phyloP scores from a whole-genome alignment of 2,329 filamentous ascomycete species.

The Fusarium humuli region DNA sequence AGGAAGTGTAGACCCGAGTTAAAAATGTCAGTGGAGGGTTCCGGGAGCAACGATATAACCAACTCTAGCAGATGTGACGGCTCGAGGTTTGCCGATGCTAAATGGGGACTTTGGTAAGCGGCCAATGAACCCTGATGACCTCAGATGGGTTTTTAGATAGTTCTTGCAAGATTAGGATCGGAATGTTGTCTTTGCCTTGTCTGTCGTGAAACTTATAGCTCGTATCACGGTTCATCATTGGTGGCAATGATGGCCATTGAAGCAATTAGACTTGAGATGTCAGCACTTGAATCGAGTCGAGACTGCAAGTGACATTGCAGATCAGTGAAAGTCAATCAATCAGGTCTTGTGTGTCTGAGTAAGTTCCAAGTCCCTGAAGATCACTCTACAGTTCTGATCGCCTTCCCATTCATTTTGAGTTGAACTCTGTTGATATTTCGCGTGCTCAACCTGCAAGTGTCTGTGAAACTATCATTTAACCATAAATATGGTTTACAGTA shows the following conservation, averaged over 20 bases:
- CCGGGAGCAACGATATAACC: background rate
- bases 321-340: background rate
- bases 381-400: background rate
- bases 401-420: background rate
- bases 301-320: background rate
- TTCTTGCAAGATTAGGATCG: background rate
- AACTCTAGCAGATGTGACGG: background rate
- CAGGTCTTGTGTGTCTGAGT: background rate
- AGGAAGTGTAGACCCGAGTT: background rate
- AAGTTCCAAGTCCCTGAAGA: background rate
- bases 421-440: background rate
- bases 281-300: background rate
- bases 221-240: background rate
- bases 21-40: background rate
- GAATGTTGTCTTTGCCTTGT: background rate
- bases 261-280: background rate
- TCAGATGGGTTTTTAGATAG: background rate
- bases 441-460: background rate
- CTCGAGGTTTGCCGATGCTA: constrained; percentile 13
- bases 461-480: background rate
- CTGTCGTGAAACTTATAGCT: background rate
- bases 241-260: background rate
- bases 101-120: constrained; percentile 10
- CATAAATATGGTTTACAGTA: background rate
- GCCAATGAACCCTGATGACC: background rate